A percentile compares a stretch with the other conserved stretches of the same genome.
These are phyloP conservation scores for Botrytis elliptica DNA, from an alignment of 2,329 filamentous ascomycete genomes.

Conservation along the genomic window DNA sequence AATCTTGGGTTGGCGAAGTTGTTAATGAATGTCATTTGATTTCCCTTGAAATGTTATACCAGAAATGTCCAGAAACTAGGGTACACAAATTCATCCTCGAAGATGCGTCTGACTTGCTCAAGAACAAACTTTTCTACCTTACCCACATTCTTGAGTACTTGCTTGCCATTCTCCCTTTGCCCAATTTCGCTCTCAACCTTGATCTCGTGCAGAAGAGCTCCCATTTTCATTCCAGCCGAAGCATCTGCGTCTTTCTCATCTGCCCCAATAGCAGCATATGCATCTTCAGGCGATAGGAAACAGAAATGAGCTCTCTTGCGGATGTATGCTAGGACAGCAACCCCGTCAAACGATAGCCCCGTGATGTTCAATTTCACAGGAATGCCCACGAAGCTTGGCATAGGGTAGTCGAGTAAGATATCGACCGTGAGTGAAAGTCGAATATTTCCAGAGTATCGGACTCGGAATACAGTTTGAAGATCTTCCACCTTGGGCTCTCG, in stretches of 20 bases:
- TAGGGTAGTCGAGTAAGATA: slow-evolving; percentile 94
- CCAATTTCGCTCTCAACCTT: slow-evolving; percentile 97
- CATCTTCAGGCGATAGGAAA: slow-evolving; percentile 90
- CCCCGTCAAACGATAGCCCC: slow-evolving; percentile 89
- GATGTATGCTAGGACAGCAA: slow-evolving; percentile 89
- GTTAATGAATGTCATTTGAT: neutral
- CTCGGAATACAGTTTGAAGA: slow-evolving; percentile 87
- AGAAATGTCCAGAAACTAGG: slow-evolving; percentile 98
- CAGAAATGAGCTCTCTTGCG: slow-evolving; percentile 88
- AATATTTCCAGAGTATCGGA: slow-evolving; percentile 84
- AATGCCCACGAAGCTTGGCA: slow-evolving; percentile 96
- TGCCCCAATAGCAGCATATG: slow-evolving; percentile 63
- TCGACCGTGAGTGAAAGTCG: slow-evolving; percentile 88
- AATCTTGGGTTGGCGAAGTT: neutral
- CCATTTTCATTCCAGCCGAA: slow-evolving; percentile 50
- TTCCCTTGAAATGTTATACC: slow-evolving; percentile 52
- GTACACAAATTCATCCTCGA: slow-evolving; percentile 98
- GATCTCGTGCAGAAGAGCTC: slow-evolving; percentile 85
- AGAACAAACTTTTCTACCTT: slow-evolving; percentile 98
- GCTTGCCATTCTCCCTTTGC: slow-evolving; percentile 83
- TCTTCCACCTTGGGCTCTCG: slow-evolving; percentile 80
- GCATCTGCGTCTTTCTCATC: slow-evolving; percentile 29
- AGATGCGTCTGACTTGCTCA: slow-evolving; percentile 93
- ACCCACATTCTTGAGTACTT: slow-evolving; percentile 95
- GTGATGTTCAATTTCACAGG: slow-evolving; percentile 94